Evolutionary conservation across 345 rosid species (phyloP).

Genomic region (Bruguiera sexangula): DNA sequence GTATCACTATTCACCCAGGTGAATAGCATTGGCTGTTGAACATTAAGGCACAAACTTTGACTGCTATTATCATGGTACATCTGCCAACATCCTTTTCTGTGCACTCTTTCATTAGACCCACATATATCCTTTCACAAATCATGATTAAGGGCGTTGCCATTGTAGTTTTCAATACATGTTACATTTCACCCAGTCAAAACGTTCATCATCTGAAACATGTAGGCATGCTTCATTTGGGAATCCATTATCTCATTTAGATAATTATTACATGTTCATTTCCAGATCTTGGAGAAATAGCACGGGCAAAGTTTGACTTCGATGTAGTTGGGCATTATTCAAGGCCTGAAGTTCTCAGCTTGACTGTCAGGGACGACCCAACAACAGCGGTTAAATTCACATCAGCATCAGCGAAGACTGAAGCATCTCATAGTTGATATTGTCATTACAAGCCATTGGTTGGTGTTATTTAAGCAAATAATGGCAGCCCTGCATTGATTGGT

Average conservation of each 20-base stretch:
- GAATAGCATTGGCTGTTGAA: not conserved
- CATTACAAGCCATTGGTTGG: not conserved
- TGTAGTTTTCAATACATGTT: not conserved
- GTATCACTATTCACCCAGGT: not conserved
- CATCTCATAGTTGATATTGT: constrained; percentile 20
- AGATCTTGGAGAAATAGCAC: constrained; percentile 91
- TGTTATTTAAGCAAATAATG: not conserved
- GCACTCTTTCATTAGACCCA: not conserved
- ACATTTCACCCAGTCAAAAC: not conserved
- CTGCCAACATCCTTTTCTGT: not conserved
- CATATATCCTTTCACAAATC: not conserved
- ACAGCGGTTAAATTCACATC: constrained; percentile 62
- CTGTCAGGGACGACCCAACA: constrained; percentile 73
- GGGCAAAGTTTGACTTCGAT: constrained; percentile 90
- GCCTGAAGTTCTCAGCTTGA: constrained; percentile 87
- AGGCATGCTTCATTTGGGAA: not conserved
- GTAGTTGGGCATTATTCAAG: constrained; percentile 94
- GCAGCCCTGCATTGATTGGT: not conserved
- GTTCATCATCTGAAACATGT: not conserved
- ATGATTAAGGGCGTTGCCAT: not conserved
- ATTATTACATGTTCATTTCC: constrained; percentile 12
- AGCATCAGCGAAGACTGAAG: constrained; percentile 39
- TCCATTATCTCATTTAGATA: constrained; percentile 7
- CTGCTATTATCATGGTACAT: not conserved
- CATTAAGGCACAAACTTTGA: not conserved